Evolutionary conservation across 305 asterid species (phyloP), one percentile per base, ranked within the genome.

Genomic region (Fraxinus angustifolia): DNA sequence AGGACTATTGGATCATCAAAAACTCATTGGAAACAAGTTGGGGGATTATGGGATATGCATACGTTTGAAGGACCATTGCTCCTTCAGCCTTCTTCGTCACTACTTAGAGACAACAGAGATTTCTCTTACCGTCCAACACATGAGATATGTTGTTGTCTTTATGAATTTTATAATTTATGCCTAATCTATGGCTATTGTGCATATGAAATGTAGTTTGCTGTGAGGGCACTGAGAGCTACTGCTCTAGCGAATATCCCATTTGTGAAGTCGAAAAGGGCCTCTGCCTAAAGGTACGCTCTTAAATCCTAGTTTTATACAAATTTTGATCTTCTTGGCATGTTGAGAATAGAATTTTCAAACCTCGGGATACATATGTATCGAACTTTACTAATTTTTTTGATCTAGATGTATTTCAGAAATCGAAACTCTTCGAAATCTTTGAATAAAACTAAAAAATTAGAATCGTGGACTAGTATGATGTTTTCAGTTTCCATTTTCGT

Each of bases 1-100:
- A 76, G 40, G 87, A 86, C 38, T 86, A 86, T 38, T 82, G 89
- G 89, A 81, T 86, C 23, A 33, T 84, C 4, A 86, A 79, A 82
- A 86, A 84, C 17, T 79, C 84, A n/a, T 84, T 87, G 89, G 21
- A 87, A 10, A 50, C 50, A 26, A 67, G 71, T 36, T 86, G 87
- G 89, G 89, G 87, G 23, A 16, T 86, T 67, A 71, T 78, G 26
- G 19, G 89, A 21, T 83, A 81, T 81, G 73, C 16, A 19, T 86
- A 81, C 23, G 79, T 86, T 23, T 79, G 76, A 56, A 81, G 87
- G 70, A 23, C 26, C 26, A 23, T 23, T 23, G 26, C 26, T 23
- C 26, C 26, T 23, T 23, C 26, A 23, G 26, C 26, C 26, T 23
- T 23, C 26, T 23, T 23, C 26, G 26, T 23, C 26, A 23, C 26